Percentiles rank a stretch among this genome's conserved stretches.
These are phyloP conservation scores for Beauveria scarabaeidicola DNA, from an alignment of 2,329 filamentous ascomycete species.

Conservation along the genomic window DNA sequence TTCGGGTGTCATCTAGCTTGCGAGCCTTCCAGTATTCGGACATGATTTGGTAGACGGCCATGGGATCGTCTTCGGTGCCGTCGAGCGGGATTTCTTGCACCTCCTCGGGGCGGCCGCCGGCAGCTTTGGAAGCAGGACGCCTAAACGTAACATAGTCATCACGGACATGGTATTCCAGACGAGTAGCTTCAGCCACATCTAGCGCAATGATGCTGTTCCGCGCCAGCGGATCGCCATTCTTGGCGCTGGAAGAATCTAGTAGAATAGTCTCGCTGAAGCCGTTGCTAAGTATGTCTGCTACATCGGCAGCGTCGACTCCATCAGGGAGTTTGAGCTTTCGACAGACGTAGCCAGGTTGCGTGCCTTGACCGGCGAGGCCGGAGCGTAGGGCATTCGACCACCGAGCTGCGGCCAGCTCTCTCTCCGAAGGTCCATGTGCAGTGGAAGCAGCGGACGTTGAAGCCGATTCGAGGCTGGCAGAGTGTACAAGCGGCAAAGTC, in stretches of 20 bases:
- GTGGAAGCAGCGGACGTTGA: neutral
- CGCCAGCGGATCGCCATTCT: slow-evolving; percentile 32
- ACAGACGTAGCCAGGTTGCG: slow-evolving; percentile 29
- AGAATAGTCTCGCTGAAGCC: slow-evolving; percentile 41
- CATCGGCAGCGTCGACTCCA: slow-evolving; percentile 41
- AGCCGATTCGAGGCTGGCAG: slow-evolving; percentile 18
- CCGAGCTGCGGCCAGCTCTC: slow-evolving; percentile 13
- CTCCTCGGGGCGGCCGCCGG: slow-evolving; percentile 13
- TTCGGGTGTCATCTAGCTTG: slow-evolving; percentile 14
- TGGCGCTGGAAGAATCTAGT: slow-evolving; percentile 51
- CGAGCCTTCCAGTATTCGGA: slow-evolving; percentile 34
- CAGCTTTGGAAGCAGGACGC: slow-evolving; percentile 14
- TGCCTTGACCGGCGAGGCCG: slow-evolving; percentile 21
- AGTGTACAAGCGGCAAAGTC: slow-evolving; percentile 6
- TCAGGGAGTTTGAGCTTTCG: slow-evolving; percentile 35
- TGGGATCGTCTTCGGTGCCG: slow-evolving; percentile 20
- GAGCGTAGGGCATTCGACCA: slow-evolving; percentile 18
- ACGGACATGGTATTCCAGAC: slow-evolving; percentile 48
- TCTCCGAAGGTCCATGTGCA: slow-evolving; percentile 15
- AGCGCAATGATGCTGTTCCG: slow-evolving; percentile 68
- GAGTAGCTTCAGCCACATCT: slow-evolving; percentile 46
- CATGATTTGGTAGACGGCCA: slow-evolving; percentile 42
- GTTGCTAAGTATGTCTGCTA: slow-evolving; percentile 42
- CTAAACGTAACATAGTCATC: slow-evolving; percentile 29
- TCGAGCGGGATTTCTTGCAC: slow-evolving; percentile 22